These are phyloP conservation scores for Medicago lupulina DNA, from an alignment of 306 rosid species.

Conservation along the genomic window DNA sequence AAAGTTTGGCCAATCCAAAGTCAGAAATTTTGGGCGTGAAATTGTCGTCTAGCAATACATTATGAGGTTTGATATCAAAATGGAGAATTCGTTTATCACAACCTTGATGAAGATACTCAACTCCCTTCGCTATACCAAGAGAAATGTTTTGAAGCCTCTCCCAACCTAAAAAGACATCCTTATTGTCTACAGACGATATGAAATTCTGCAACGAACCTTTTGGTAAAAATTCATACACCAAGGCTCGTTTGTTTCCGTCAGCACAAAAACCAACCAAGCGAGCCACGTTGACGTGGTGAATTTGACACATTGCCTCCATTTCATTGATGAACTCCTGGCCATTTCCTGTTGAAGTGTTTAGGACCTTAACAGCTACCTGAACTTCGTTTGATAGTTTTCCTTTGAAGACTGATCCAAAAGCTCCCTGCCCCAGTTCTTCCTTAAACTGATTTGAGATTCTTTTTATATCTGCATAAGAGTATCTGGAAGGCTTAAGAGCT, in stretches of 20 bases:
- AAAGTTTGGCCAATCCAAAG: slow-evolving; percentile 4
- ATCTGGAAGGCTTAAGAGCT: slow-evolving; percentile 45
- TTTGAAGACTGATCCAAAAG: slow-evolving; percentile 40
- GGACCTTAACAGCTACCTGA: slow-evolving; percentile 42
- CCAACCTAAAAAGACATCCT: slow-evolving; percentile 44
- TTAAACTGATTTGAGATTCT: slow-evolving; percentile 46
- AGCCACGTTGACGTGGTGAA: slow-evolving; percentile 45
- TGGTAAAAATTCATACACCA: slow-evolving; percentile 44
- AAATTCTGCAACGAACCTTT: slow-evolving; percentile 49
- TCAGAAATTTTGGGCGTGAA: slow-evolving; percentile 6
- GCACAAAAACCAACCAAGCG: slow-evolving; percentile 45
- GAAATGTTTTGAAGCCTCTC: slow-evolving; percentile 25
- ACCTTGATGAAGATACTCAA: slow-evolving; percentile 10
- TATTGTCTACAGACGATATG: slow-evolving; percentile 33
- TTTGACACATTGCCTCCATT: slow-evolving; percentile 47
- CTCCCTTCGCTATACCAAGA: not conserved
- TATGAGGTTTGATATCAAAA: slow-evolving; percentile 8
- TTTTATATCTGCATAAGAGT: slow-evolving; percentile 43
- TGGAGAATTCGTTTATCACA: slow-evolving; percentile 1
- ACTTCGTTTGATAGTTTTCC: slow-evolving; percentile 42
- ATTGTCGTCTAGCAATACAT: not conserved
- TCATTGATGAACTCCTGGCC: slow-evolving; percentile 56
- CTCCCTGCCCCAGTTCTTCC: slow-evolving; percentile 45
- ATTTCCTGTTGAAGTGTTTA: slow-evolving; percentile 33
- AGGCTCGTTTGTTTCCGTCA: slow-evolving; percentile 39